These are phyloP conservation scores for Eucalyptus curtisii DNA, from an alignment of 345 rosid species.

Conservation along the genomic window DNA sequence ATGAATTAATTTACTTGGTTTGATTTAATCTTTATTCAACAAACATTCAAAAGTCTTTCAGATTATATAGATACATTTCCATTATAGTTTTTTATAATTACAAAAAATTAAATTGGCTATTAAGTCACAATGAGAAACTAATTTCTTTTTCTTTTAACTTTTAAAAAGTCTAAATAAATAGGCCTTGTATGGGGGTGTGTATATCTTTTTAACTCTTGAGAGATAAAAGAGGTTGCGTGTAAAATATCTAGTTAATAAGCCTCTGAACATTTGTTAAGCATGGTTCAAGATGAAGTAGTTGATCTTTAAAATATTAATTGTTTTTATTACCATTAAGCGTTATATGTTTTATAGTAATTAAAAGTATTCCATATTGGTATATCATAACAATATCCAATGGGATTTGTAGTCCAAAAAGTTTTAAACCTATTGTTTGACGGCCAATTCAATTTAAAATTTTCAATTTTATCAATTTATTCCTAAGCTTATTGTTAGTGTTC, in stretches of 20 bases:
- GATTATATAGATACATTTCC: fast-evolving
- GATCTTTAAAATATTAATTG: background rate
- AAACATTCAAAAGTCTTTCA: background rate
- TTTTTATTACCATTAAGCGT: background rate
- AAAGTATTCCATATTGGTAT: background rate
- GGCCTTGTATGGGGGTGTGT: background rate
- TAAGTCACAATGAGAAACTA: background rate
- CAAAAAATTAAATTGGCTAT: background rate
- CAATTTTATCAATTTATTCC: too few relatives aligned
- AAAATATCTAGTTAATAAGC: background rate
- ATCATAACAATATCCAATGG: background rate
- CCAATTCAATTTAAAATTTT: too few relatives aligned
- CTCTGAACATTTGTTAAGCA: background rate
- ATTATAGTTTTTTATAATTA: background rate
- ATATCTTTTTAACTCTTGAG: too few relatives aligned
- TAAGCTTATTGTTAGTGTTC: too few relatives aligned
- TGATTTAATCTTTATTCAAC: background rate
- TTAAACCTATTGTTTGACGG: fast-evolving
- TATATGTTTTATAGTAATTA: background rate
- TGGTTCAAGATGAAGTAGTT: background rate
- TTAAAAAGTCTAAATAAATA: background rate
- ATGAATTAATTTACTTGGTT: background rate
- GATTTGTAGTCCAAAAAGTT: too few relatives aligned
- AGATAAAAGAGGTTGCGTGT: background rate
- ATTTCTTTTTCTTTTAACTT: background rate